phyloP scores from a whole-genome alignment of 108 stramenopile species.

The Heterococcus sp. region DNA sequence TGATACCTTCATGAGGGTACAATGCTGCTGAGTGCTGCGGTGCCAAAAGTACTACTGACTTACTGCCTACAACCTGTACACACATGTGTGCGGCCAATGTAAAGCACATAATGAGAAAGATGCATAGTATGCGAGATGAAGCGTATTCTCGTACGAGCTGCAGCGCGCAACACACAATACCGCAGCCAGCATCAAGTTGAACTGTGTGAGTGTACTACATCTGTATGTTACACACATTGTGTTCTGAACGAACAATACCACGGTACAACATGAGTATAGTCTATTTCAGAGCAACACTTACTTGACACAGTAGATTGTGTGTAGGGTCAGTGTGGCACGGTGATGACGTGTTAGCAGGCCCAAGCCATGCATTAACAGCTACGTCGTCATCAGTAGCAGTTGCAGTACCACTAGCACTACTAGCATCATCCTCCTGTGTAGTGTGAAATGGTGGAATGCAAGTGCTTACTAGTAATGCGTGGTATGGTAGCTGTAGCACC shows the following conservation, averaged over 20 bases:
- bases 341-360: slow-evolving; percentile 44
- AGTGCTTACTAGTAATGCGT: too few relatives aligned
- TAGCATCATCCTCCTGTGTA: neutral
- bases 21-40: slow-evolving; percentile 34
- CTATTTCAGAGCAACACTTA: neutral
- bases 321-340: slow-evolving; percentile 49
- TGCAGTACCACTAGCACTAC: neutral
- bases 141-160: too few relatives aligned
- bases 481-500: too few relatives aligned
- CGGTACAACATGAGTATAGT: too few relatives aligned
- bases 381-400: too few relatives aligned
- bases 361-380: slow-evolving; percentile 47
- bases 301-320: slow-evolving; percentile 45
- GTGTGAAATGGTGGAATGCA: neutral
- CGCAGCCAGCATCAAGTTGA: too few relatives aligned
- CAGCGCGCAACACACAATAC: too few relatives aligned
- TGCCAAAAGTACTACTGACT: slow-evolving; percentile 45
- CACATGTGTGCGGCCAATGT: neutral
- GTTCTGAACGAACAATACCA: too few relatives aligned
- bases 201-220: too few relatives aligned
- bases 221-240: too few relatives aligned
- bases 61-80: slow-evolving; percentile 46
- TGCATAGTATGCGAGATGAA: too few relatives aligned
- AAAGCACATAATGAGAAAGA: too few relatives aligned
- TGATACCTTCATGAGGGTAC: slow-evolving; percentile 43